Conservation (phyloP, 2,329 filamentous ascomycete species). For the Epichloe hybrida region DNA sequence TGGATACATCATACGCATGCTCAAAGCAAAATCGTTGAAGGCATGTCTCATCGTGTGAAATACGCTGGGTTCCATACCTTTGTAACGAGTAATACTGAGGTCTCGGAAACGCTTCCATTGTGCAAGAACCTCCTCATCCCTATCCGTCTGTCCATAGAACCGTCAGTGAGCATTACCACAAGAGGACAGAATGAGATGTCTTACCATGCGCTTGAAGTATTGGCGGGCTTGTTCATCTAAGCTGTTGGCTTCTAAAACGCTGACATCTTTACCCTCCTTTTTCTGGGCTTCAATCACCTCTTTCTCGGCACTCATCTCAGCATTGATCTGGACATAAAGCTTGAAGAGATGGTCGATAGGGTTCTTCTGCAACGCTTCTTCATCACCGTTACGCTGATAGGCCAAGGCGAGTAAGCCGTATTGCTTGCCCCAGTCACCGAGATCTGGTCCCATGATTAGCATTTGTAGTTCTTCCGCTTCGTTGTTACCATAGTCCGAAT, state of each 20-base stretch:
- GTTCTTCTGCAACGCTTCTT: slow-evolving; percentile 55
- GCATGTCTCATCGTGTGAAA: not conserved
- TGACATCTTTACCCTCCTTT: slow-evolving; percentile 36
- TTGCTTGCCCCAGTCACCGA: slow-evolving; percentile 73
- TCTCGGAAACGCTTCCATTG: slow-evolving; percentile 55
- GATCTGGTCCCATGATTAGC: slow-evolving; percentile 28
- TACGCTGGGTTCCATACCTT: slow-evolving; percentile 15
- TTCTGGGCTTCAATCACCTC: slow-evolving; percentile 47
- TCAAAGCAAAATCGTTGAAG: not conserved
- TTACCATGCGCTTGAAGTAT: slow-evolving; percentile 53
- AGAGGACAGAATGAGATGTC: not conserved
- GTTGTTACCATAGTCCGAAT: not conserved
- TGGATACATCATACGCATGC: not conserved
- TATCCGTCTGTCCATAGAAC: slow-evolving; percentile 33
- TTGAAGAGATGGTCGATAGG: slow-evolving; percentile 74
- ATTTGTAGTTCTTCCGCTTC: not conserved
- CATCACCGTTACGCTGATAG: slow-evolving; percentile 61
- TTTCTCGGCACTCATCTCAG: slow-evolving; percentile 52
- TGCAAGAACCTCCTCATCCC: slow-evolving; percentile 44
- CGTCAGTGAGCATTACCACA: not conserved
- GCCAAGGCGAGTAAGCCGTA: slow-evolving; percentile 60
- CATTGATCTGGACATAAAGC: slow-evolving; percentile 68
- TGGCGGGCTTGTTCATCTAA: slow-evolving; percentile 62
- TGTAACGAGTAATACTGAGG: slow-evolving; percentile 53
- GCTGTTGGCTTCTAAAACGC: slow-evolving; percentile 36